phyloP scores from a whole-genome alignment of 192 early-diverging fungal genomes.

The Podila epigama region DNA sequence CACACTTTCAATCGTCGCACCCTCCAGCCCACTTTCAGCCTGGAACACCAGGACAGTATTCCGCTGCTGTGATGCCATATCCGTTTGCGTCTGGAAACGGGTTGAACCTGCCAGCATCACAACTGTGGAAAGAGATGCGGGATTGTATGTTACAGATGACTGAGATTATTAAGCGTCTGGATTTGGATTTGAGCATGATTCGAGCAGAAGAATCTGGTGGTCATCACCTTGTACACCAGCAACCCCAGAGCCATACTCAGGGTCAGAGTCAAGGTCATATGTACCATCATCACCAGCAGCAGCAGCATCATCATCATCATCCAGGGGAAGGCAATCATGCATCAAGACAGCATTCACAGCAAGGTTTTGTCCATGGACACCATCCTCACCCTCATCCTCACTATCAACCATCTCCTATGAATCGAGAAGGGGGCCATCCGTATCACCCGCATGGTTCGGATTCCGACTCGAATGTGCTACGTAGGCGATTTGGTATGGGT shows the following conservation, averaged over 20 bases:
- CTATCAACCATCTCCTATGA: not conserved
- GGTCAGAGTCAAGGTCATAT: not conserved
- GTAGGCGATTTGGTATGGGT: constrained; percentile 36
- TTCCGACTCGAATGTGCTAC: constrained; percentile 21
- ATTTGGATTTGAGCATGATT: constrained; percentile 41
- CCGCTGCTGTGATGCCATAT: not conserved
- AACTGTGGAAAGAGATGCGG: constrained; percentile 37
- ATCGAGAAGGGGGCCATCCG: not conserved
- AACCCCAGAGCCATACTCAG: not conserved
- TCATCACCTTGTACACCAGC: constrained; percentile 2
- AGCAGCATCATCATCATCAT: not conserved
- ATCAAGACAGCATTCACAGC: constrained; percentile 5
- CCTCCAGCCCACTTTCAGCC: not conserved
- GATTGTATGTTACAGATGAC: constrained; percentile 47
- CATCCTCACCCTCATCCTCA: constrained; percentile 18
- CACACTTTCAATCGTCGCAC: not conserved
- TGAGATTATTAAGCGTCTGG: constrained; percentile 40
- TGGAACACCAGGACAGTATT: not conserved
- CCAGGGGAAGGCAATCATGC: constrained; percentile 2
- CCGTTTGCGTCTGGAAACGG: not conserved
- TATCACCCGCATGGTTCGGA: constrained; percentile 7
- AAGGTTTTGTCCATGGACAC: too few species aligned
- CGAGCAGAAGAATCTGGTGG: constrained; percentile 21
- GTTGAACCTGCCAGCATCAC: constrained; percentile 2
- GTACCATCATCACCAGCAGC: constrained; percentile 6